These are phyloP conservation scores for Sporothrix schenckii DNA, from an alignment of 2,329 filamentous ascomycete species.

Conservation along the genomic window DNA sequence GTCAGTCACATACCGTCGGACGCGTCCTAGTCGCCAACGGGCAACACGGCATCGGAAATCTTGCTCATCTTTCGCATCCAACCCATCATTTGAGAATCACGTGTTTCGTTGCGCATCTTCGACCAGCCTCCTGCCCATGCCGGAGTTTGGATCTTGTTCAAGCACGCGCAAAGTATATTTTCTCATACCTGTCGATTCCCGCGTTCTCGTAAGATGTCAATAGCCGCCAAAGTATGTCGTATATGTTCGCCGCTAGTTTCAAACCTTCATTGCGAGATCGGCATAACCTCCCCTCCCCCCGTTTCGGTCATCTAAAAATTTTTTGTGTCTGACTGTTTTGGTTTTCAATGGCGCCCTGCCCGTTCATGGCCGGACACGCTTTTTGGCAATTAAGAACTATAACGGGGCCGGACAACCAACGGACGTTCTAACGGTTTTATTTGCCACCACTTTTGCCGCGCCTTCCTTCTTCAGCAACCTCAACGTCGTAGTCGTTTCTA, in stretches of 20 bases:
- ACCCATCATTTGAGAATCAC: neutral
- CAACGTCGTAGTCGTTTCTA: neutral
- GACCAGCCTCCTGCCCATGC: neutral
- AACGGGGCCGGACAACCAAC: neutral
- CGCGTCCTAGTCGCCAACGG: neutral
- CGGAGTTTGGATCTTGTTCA: too few species aligned
- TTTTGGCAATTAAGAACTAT: neutral
- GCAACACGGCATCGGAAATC: neutral
- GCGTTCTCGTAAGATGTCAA: neutral
- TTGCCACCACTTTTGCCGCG: neutral
- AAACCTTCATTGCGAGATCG: neutral
- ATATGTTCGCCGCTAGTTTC: too few species aligned
- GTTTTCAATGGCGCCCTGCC: neutral
- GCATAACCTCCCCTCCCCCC: neutral
- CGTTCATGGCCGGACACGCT: slow-evolving; percentile 2
- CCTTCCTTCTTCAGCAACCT: neutral
- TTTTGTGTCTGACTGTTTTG: neutral
- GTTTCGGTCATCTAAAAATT: too few species aligned
- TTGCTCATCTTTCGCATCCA: neutral
- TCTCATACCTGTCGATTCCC: neutral
- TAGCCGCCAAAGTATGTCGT: neutral
- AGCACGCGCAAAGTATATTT: too few species aligned
- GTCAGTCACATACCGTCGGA: too few species aligned
- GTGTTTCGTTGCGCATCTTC: neutral
- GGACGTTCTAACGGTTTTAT: neutral